Evolutionary conservation across 108 stramenopile genomes (phyloP).

Genomic region (Fragilariopsis cylindrus): DNA sequence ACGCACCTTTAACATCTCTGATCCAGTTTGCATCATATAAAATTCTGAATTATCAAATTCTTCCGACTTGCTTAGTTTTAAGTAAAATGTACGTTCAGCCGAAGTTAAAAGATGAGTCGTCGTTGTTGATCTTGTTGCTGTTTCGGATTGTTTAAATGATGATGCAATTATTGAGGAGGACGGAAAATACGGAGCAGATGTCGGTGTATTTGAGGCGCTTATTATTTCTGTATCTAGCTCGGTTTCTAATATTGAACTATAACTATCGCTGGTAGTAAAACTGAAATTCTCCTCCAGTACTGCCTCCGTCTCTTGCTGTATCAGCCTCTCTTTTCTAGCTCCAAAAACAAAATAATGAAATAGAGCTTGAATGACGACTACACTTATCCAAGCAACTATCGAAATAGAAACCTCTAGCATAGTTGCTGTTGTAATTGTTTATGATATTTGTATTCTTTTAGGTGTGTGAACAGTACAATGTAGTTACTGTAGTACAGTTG

Average conservation of each 20-base stretch:
- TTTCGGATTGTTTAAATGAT: background rate
- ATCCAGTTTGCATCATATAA: constrained; percentile 29
- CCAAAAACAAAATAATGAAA: constrained; percentile 42
- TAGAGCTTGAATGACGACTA: constrained; percentile 39
- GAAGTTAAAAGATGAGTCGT: constrained; percentile 2
- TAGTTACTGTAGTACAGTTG: no score
- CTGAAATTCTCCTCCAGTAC: constrained; percentile 36
- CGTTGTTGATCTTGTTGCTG: constrained; percentile 7
- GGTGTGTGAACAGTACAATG: no score
- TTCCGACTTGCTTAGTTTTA: constrained; percentile 2
- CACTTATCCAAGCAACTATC: constrained; percentile 41
- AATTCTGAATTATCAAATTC: background rate
- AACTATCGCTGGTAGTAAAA: constrained; percentile 19
- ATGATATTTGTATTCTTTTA: no score
- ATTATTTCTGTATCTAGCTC: background rate
- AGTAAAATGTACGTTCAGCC: background rate
- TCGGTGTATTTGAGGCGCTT: background rate
- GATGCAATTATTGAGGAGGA: background rate
- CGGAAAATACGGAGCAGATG: background rate
- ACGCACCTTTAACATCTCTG: constrained; percentile 41
- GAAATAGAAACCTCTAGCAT: constrained; percentile 41
- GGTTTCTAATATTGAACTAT: background rate
- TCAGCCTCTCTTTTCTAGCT: constrained; percentile 12
- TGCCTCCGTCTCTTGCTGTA: constrained; percentile 23
- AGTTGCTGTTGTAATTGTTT: no score